A percentile compares a stretch with the other conserved stretches of the same genome.
phyloP scores from a whole-genome alignment of 495 filamentous ascomycete species.

The Penicillium subrubescens region DNA sequence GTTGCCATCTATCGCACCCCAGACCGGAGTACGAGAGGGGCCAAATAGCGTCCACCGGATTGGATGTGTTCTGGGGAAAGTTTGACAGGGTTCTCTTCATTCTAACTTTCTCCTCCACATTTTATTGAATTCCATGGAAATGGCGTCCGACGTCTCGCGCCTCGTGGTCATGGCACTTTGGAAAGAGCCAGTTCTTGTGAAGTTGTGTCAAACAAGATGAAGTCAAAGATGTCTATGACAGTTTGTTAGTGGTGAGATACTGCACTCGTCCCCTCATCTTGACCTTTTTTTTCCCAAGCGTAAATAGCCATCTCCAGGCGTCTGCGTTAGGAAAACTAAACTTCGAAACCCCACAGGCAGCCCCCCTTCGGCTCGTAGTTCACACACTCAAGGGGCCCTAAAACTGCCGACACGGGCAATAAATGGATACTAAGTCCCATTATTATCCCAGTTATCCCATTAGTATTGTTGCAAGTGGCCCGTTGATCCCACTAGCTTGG shows the following conservation, averaged over 20 bases:
- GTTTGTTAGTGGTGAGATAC: neutral
- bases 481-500: neutral
- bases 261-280: neutral
- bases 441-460: neutral
- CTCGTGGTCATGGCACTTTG: neutral
- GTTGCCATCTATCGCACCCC: neutral
- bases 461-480: neutral
- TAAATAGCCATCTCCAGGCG: neutral
- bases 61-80: neutral
- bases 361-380: constrained; percentile 1
- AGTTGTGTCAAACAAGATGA: neutral
- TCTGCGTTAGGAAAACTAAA: neutral
- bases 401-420: neutral
- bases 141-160: neutral
- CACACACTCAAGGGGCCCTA: neutral
- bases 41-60: neutral
- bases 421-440: neutral
- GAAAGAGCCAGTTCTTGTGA: neutral
- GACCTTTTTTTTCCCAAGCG: neutral
- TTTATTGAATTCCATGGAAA: neutral
- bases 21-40: neutral
- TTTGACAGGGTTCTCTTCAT: neutral
- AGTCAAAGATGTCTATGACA: neutral
- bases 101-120: constrained; percentile 9
- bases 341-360: neutral